A percentile compares a stretch with the other conserved stretches of the same genome.
Evolutionary conservation across 139 green algal genomes (phyloP).

Genomic region (Diplosphaera chodatii): DNA sequence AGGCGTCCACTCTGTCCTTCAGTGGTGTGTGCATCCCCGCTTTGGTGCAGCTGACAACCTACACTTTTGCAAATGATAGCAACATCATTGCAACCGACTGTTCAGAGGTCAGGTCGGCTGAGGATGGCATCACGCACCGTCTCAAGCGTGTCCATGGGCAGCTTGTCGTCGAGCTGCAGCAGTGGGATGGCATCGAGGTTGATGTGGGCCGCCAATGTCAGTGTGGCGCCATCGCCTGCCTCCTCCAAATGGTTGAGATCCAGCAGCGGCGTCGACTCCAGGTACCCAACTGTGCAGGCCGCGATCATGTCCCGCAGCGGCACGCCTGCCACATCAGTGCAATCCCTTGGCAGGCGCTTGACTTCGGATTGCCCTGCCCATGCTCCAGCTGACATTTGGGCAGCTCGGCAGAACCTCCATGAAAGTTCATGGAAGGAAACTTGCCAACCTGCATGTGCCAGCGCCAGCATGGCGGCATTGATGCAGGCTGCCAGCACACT

Average conservation of each 20-base stretch:
- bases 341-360: too few relatives aligned
- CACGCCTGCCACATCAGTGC: constrained; percentile 54
- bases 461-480: constrained; percentile 89
- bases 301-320: constrained; percentile 73
- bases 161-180: constrained; percentile 53
- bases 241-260: constrained; percentile 93
- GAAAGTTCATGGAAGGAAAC: too few relatives aligned
- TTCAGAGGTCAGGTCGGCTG: too few relatives aligned
- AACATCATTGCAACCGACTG: too few relatives aligned
- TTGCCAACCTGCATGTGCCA: constrained; percentile 74
- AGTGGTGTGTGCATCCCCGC: too few relatives aligned
- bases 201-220: constrained; percentile 67
- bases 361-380: too few relatives aligned
- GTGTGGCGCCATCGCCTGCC: constrained; percentile 61
- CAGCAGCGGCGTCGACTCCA: constrained; percentile 74
- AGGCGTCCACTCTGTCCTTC: neutral
- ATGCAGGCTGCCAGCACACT: constrained; percentile 77
- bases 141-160: constrained; percentile 66
- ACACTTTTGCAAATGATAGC: too few relatives aligned
- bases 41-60: too few relatives aligned
- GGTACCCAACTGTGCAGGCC: constrained; percentile 62
- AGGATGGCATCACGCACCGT: too few relatives aligned
- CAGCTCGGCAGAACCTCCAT: too few relatives aligned
- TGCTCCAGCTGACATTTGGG: too few relatives aligned
- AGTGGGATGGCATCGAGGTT: constrained; percentile 50